phyloP scores from a whole-genome alignment of 352 stramenopile genomes.

The Phytophthora pisi region DNA sequence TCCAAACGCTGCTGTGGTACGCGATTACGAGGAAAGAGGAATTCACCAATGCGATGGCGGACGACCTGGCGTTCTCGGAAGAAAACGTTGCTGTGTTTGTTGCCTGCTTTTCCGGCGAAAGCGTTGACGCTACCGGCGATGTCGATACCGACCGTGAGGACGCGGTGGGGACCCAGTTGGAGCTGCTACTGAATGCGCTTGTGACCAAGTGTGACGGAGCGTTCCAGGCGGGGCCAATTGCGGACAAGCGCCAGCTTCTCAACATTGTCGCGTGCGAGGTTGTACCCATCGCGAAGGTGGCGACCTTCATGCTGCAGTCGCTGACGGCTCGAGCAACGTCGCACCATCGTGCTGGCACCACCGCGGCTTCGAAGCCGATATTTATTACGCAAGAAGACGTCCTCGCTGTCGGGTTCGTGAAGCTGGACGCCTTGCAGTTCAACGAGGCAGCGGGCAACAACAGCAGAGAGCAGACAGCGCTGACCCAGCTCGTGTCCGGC shows the following conservation, averaged over 20 bases:
- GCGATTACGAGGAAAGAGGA: slow-evolving; percentile 60
- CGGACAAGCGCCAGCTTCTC: slow-evolving; percentile 54
- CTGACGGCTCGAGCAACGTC: slow-evolving; percentile 15
- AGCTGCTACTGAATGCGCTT: slow-evolving; percentile 33
- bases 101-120: slow-evolving; percentile 46
- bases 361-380: slow-evolving; percentile 55
- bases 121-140: slow-evolving; percentile 6
- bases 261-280: slow-evolving; percentile 83
- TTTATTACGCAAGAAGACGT: slow-evolving; percentile 61
- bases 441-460: slow-evolving; percentile 1
- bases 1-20: slow-evolving; percentile 85
- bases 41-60: slow-evolving; percentile 66
- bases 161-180: slow-evolving; percentile 35
- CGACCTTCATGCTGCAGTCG: slow-evolving; percentile 70
- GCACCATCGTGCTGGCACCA: slow-evolving; percentile 15
- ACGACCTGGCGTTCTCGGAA: slow-evolving; percentile 57
- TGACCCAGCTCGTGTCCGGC: slow-evolving; percentile 49
- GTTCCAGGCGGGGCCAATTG: slow-evolving; percentile 40
- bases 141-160: slow-evolving; percentile 24
- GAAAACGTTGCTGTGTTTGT: slow-evolving; percentile 64
- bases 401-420: slow-evolving; percentile 55
- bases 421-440: slow-evolving; percentile 27
- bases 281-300: slow-evolving; percentile 70
- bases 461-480: slow-evolving; percentile 21
- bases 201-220: slow-evolving; percentile 35